A percentile compares a stretch with the other conserved stretches of the same genome.
Conservation (phyloP, 192 early-diverging fungal genomes). For the Thamnidium elegans region DNA sequence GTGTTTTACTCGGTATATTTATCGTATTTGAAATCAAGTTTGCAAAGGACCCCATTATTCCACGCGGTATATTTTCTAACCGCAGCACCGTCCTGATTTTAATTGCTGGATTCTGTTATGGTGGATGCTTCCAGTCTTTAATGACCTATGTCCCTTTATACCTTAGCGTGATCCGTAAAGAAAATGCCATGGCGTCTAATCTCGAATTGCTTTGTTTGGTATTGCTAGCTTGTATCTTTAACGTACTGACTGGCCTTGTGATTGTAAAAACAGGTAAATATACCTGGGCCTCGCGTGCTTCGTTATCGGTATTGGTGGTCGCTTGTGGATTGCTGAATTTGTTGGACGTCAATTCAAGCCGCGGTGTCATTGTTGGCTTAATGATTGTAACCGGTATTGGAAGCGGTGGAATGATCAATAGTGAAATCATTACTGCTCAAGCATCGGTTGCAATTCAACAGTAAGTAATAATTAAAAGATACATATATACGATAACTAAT, state of each 20-base stretch:
- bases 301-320: slow-evolving; percentile 13
- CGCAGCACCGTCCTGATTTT: slow-evolving; percentile 25
- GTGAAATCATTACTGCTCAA: slow-evolving; percentile 34
- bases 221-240: slow-evolving; percentile 31
- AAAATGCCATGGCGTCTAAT: slow-evolving; percentile 27
- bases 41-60: slow-evolving; percentile 26
- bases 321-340: slow-evolving; percentile 27
- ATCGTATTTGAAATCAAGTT: slow-evolving; percentile 14
- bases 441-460: slow-evolving; percentile 31
- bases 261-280: slow-evolving; percentile 34
- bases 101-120: slow-evolving; percentile 25
- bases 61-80: slow-evolving; percentile 28
- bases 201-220: slow-evolving; percentile 32
- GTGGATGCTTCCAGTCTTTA: slow-evolving; percentile 33
- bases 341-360: slow-evolving; percentile 15
- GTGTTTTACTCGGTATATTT: slow-evolving; percentile 13
- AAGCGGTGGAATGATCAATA: slow-evolving; percentile 33
- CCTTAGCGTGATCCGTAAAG: slow-evolving; percentile 24
- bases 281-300: slow-evolving; percentile 27
- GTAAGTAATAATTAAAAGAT: slow-evolving; percentile 15
- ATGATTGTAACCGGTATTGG: slow-evolving; percentile 36
- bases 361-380: slow-evolving; percentile 31
- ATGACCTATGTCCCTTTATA: slow-evolving; percentile 37
- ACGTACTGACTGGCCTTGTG: slow-evolving; percentile 27
- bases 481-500: not conserved